Evolutionary conservation across 169 alveolate species (phyloP), one percentile per base, ranked within the genome.

Genomic region (Plasmodium billcollinsi): DNA sequence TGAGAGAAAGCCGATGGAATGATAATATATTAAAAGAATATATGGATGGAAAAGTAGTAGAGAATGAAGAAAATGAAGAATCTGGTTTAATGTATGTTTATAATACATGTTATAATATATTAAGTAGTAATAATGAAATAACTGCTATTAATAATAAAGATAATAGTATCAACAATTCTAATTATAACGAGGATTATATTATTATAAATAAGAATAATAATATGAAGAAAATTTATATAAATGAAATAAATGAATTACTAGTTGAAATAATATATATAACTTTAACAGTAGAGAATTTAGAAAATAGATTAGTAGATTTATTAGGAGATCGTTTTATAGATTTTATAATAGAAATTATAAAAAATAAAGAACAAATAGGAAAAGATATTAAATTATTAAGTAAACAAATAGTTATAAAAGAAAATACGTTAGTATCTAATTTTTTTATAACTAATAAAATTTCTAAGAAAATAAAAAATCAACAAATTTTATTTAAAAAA

Each of bases 401-500:
- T 45, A 78, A 66, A 8, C 66, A 78, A 26, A 70, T 78, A 26
- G 89, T 65, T 59, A 71, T 78, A 33, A 78, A 78, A 59, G 89
- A 78, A 78, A 78, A 78, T 50, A 47, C 54, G 26, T 47, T 78
- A 15, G 89, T 26, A 26, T 33, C 89, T 1, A 78, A 78, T 14
- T 78, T 65, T 58, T 78, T 78, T 71, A 78, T 78, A 66, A 78
- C 78, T 26, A 71, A 52, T 78, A 78, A 50, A 66, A 50, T 61
- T 14, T 26, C 80, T n/a, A 70, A 78, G 56, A 71, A 71, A 65
- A 50, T 50, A 15, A 78, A 78, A 43, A 78, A 45, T 43, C 45
- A 78, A 6, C 65, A 52, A 50, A 20, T 66, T 43, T 33, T 78
- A 15, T 29, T 14, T 52, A 78, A 78, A 26, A 78, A 66, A 45